Evolutionary conservation across 768 basidiomycete genomes (phyloP).

Genomic region (Strobilomyces echinocephalus): DNA sequence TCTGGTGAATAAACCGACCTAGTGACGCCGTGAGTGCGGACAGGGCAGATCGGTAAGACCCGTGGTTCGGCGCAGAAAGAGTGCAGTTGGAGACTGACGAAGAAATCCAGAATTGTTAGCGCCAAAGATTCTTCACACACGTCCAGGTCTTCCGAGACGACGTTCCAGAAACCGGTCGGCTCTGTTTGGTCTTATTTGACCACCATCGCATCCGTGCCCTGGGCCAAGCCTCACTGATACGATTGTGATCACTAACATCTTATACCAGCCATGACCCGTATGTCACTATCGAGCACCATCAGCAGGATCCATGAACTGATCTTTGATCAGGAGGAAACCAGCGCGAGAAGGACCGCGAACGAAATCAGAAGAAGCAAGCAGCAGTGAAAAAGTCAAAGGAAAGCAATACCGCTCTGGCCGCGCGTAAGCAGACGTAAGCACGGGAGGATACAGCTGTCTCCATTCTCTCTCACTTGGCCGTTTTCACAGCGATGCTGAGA

Average conservation of each 20-base stretch:
- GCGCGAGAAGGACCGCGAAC: constrained; percentile 68
- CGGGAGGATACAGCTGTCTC: constrained; percentile 6
- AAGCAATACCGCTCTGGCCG: constrained; percentile 54
- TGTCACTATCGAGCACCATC: constrained; percentile 23
- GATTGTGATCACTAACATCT: constrained; percentile 1
- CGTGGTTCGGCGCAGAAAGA: not conserved
- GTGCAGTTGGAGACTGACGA: not conserved
- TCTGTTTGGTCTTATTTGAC: constrained; percentile 28
- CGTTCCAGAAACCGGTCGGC: constrained; percentile 1
- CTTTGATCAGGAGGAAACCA: constrained; percentile 70
- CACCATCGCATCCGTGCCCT: not conserved
- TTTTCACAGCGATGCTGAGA: constrained; percentile 64
- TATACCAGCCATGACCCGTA: constrained; percentile 48
- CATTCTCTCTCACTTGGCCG: constrained; percentile 23
- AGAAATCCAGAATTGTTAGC: constrained; percentile 4
- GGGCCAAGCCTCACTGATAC: constrained; percentile 4
- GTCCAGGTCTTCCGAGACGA: no score
- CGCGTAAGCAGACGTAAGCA: constrained; percentile 75
- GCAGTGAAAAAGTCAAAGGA: constrained; percentile 59
- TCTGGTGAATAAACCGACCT: constrained; percentile 5
- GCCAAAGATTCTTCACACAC: constrained; percentile 17
- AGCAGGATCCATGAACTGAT: constrained; percentile 8
- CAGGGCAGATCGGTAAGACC: constrained; percentile 11
- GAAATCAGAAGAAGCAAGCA: constrained; percentile 64
- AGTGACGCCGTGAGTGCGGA: constrained; percentile 6